Percentiles rank a stretch among this genome's conserved stretches.
Evolutionary conservation across 2,329 filamentous ascomycete species (phyloP).

Genomic region (Verticillium longisporum): DNA sequence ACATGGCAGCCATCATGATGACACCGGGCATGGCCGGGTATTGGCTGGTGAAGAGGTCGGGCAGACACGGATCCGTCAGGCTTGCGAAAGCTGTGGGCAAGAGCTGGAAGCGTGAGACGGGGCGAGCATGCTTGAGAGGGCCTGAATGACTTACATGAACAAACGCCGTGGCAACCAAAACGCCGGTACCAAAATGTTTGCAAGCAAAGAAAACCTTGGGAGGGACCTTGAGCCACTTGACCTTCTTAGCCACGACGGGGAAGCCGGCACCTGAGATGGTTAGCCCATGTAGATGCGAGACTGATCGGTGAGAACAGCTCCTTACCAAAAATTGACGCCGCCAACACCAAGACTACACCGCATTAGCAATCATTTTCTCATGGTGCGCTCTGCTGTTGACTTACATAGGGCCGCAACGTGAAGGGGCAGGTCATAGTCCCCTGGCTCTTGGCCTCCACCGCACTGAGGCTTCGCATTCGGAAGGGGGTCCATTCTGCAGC

Average conservation of each 20-base stretch:
- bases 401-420: constrained; percentile 35
- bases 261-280: constrained; percentile 37
- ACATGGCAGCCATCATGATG: constrained; percentile 59
- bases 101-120: constrained; percentile 25
- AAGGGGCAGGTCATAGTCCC: constrained; percentile 34
- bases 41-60: constrained; percentile 50
- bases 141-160: constrained; percentile 51
- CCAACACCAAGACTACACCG: constrained; percentile 29
- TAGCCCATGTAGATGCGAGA: constrained; percentile 2
- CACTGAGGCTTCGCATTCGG: constrained; percentile 28
- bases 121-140: not conserved
- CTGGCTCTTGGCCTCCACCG: constrained; percentile 25
- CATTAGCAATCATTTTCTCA: constrained; percentile 2
- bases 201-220: constrained; percentile 52
- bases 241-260: constrained; percentile 46
- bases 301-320: not conserved
- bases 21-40: constrained; percentile 57
- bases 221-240: constrained; percentile 51
- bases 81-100: constrained; percentile 53
- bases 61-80: constrained; percentile 46
- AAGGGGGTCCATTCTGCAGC: constrained; percentile 18
- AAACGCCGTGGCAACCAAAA: constrained; percentile 66
- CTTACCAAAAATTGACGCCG: constrained; percentile 30
- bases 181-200: constrained; percentile 64
- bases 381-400: constrained; percentile 9